These are phyloP conservation scores for Penicilliopsis zonata DNA, from an alignment of 495 filamentous ascomycete species.

Conservation along the genomic window DNA sequence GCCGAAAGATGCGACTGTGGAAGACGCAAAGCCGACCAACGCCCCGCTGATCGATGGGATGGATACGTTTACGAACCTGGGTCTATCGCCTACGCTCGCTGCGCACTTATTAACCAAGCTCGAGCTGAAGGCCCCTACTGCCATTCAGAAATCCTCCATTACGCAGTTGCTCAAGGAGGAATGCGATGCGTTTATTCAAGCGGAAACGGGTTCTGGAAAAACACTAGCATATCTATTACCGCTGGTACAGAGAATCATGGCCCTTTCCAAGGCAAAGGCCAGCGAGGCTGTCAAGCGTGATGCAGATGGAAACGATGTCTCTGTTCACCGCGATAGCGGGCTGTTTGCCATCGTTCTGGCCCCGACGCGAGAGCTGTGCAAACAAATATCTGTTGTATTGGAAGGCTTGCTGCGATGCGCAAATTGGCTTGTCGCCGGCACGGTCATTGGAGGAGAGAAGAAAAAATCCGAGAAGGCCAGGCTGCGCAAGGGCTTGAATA, in stretches of 20 bases:
- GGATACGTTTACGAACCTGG: constrained; percentile 72
- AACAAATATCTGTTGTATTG: constrained; percentile 79
- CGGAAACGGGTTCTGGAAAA: constrained; percentile 94
- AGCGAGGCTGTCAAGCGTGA: constrained; percentile 17
- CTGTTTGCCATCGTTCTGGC: constrained; percentile 86
- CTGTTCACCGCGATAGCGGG: constrained; percentile 69
- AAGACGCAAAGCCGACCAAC: constrained; percentile 71
- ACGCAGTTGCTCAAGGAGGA: constrained; percentile 67
- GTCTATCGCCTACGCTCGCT: constrained; percentile 64
- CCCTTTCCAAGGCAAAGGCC: constrained; percentile 40
- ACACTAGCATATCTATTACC: constrained; percentile 89
- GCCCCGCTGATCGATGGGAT: constrained; percentile 80
- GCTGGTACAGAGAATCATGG: constrained; percentile 77
- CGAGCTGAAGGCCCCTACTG: constrained; percentile 79
- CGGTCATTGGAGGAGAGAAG: constrained; percentile 91
- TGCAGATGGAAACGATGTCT: constrained; percentile 11
- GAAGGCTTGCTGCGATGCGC: constrained; percentile 72
- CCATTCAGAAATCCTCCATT: constrained; percentile 84
- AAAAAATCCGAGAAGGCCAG: constrained; percentile 95
- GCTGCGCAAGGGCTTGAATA: constrained; percentile 84
- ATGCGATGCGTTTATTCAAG: constrained; percentile 89
- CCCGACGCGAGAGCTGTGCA: constrained; percentile 84
- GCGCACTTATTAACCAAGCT: constrained; percentile 77
- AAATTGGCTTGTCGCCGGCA: constrained; percentile 82
- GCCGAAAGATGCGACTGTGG: constrained; percentile 34